A percentile compares a stretch with the other conserved stretches of the same genome.
These are phyloP conservation scores for Agaricus subrufescens DNA, from an alignment of 768 basidiomycete genomes.

Conservation along the genomic window DNA sequence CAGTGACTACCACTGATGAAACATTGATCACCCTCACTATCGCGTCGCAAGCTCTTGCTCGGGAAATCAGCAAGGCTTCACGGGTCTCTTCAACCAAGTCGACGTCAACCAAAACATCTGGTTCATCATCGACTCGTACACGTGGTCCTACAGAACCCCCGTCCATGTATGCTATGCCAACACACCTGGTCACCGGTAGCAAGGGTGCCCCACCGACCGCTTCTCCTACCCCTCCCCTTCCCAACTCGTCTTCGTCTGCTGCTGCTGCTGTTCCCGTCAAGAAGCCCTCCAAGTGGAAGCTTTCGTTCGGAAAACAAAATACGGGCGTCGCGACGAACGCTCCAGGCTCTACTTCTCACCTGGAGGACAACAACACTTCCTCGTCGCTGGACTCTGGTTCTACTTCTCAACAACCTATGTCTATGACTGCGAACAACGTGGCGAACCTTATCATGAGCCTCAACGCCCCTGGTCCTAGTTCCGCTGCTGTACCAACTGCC, in stretches of 20 bases:
- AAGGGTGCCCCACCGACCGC: constrained; percentile 13
- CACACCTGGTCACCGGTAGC: constrained; percentile 23
- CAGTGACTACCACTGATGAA: constrained; percentile 39
- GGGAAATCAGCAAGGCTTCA: constrained; percentile 74
- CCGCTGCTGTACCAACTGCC: constrained; percentile 19
- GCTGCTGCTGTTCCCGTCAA: constrained; percentile 42
- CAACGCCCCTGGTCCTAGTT: constrained; percentile 36
- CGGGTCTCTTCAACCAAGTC: constrained; percentile 35
- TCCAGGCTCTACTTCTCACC: constrained; percentile 33
- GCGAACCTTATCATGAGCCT: constrained; percentile 70
- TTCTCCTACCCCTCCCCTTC: constrained; percentile 17
- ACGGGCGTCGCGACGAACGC: constrained; percentile 25
- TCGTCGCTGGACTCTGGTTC: constrained; percentile 22
- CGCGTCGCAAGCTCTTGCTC: constrained; percentile 77
- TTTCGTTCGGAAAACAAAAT: constrained; percentile 63
- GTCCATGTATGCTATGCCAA: constrained; percentile 40
- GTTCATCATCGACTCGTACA: constrained; percentile 22
- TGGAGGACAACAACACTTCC: constrained; percentile 32
- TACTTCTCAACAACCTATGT: constrained; percentile 34
- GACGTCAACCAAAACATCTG: constrained; percentile 23
- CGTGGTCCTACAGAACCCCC: constrained; percentile 38
- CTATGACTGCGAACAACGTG: constrained; percentile 75
- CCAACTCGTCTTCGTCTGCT: constrained; percentile 16
- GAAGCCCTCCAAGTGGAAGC: constrained; percentile 86
- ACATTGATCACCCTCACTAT: constrained; percentile 68